Evolutionary conservation across 2,329 filamentous ascomycete species (phyloP).

Genomic region (Rutstroemia sp.): DNA sequence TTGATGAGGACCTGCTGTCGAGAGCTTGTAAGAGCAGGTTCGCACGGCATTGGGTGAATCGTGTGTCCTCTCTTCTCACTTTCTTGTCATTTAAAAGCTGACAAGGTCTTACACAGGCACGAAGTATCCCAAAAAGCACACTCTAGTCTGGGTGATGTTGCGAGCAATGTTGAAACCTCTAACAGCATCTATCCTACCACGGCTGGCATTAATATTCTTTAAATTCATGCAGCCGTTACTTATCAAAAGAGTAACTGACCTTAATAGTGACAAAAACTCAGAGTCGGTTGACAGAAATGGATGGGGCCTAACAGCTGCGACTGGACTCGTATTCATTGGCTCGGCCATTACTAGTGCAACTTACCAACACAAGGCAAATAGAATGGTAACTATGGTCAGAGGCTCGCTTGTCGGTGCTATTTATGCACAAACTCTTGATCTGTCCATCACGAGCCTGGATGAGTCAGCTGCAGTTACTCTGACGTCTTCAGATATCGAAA

Average conservation of each 20-base stretch:
- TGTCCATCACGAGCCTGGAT: slow-evolving; percentile 21
- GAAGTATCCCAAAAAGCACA: slow-evolving; percentile 13
- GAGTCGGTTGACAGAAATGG: slow-evolving; percentile 11
- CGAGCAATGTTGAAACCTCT: slow-evolving; percentile 16
- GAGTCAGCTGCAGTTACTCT: slow-evolving; percentile 16
- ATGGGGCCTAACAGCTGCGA: slow-evolving; percentile 17
- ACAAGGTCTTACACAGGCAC: slow-evolving; percentile 3
- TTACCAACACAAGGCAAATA: slow-evolving; percentile 17
- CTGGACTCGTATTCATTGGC: slow-evolving; percentile 20
- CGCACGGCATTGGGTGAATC: slow-evolving; percentile 11
- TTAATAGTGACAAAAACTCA: not conserved
- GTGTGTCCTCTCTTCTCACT: slow-evolving; percentile 1
- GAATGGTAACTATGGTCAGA: slow-evolving; percentile 18
- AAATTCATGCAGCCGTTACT: slow-evolving; percentile 18
- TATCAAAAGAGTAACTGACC: slow-evolving; percentile 10
- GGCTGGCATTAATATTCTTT: slow-evolving; percentile 13
- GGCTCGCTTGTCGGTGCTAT: slow-evolving; percentile 24
- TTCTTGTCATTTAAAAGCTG: not conserved
- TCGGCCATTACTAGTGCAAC: slow-evolving; percentile 18
- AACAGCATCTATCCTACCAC: slow-evolving; percentile 10
- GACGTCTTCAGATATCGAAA: slow-evolving; percentile 13
- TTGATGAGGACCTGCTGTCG: slow-evolving; percentile 13
- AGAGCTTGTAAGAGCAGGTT: slow-evolving; percentile 12
- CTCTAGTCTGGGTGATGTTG: slow-evolving; percentile 14
- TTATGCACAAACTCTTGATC: slow-evolving; percentile 24